Evolutionary conservation across 2,329 filamentous ascomycete genomes (phyloP).

Genomic region (Huntiella moniliformis): DNA sequence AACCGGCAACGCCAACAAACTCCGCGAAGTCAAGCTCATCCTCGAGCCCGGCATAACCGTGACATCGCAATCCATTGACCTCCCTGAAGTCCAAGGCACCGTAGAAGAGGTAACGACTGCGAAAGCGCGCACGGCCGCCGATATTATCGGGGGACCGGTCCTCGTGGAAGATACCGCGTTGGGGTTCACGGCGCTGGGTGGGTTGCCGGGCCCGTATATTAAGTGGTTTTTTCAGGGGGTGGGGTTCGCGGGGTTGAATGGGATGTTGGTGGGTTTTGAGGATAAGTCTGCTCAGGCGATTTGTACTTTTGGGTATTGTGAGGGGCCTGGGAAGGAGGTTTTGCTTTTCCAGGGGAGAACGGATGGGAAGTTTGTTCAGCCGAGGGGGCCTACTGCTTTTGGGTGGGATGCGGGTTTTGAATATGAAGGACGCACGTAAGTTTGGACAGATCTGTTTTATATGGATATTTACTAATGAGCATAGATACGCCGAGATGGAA

Average conservation of each 20-base stretch:
- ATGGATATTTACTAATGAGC: neutral
- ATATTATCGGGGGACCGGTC: constrained; percentile 54
- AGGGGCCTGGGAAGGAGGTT: constrained; percentile 66
- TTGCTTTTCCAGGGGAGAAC: constrained; percentile 86
- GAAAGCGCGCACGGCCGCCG: constrained; percentile 70
- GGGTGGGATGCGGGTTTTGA: constrained; percentile 97
- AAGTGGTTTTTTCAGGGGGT: constrained; percentile 85
- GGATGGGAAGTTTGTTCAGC: constrained; percentile 64
- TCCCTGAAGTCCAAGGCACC: constrained; percentile 79
- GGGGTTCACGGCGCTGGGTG: constrained; percentile 76
- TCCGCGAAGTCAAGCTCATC: constrained; percentile 75
- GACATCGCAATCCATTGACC: constrained; percentile 54
- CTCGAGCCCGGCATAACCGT: constrained; percentile 57
- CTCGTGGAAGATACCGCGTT: constrained; percentile 91
- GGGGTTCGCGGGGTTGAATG: constrained; percentile 73
- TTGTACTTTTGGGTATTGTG: constrained; percentile 85
- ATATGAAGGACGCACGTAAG: constrained; percentile 66
- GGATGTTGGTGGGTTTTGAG: constrained; percentile 69
- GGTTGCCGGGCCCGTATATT: constrained; percentile 90
- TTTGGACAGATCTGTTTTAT: constrained; percentile 13
- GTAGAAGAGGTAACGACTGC: constrained; percentile 80
- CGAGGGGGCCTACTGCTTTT: constrained; percentile 63
- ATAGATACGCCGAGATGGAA: constrained; percentile 81
- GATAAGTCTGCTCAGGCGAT: constrained; percentile 88
- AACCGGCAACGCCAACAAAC: constrained; percentile 88